Base-by-base conservation (phyloP, 1,284 basidiomycete genomes). In the Irpex sp. region DNA sequence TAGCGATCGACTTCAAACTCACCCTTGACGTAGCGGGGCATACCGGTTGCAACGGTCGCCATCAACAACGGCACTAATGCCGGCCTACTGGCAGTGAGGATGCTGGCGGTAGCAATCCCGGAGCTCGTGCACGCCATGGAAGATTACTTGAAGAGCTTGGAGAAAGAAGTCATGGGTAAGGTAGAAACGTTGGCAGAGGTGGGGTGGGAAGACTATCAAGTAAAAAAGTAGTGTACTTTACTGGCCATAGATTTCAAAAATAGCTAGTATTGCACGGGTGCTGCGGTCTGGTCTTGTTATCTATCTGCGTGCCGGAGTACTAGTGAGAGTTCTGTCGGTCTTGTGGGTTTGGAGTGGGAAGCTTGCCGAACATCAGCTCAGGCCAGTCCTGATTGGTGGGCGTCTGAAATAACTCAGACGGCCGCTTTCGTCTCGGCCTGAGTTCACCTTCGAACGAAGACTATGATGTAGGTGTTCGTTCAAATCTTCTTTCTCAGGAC, bases 31-130 rank as follows among this genome's bases (percentile, higher is more conserved):
- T 70, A 96, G 92, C 87, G 97, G 56, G 97, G 97, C 26, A 93
- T 99, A 65, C 97, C 97, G 2, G 95, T 97, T 6, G 97, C 97
- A 1, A 98, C 96, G 1, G 96, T 98, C 8, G 97, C 96, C 1
- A 98, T 99, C 76, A 96, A 97, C 77, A 98, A 98, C 74, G 89
- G 92, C 17, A 94, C 89, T 64, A 99, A 99, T 71, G 97, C 96
- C 0, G 97, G 91, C 1, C 79, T 99, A 2, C 85, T 99, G 6
- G 96, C 97, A 0, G 85, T 97, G 5, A 87, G 97, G 9, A 97
- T 98, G 47, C 82, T 99, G 1, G 88, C 88, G 1, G 83, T 88
- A 0, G 87, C 89, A 3, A 87, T 92, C 38, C 92, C 94, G 0
- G 71, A 76, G 5, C 81, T 97, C 15, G 74, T 91, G 6, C 72